These are phyloP conservation scores for Eucalyptus marginata DNA, from an alignment of 345 rosid species.

Conservation along the genomic window DNA sequence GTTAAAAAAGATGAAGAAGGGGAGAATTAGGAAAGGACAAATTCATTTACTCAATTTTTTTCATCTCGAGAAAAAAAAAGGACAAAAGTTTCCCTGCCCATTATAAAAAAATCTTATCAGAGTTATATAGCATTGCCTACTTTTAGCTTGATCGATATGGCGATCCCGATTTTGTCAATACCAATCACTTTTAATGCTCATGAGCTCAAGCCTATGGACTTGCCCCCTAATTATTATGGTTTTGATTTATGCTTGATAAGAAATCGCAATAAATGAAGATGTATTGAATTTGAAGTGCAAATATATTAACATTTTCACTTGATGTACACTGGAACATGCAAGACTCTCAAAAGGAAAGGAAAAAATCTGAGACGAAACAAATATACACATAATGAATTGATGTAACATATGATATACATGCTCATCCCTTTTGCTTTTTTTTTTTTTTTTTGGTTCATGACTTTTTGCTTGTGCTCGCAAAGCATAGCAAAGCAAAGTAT, in stretches of 20 bases:
- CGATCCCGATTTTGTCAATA: not conserved
- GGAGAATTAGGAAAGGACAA: no score
- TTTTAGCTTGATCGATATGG: not conserved
- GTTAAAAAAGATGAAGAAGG: no score
- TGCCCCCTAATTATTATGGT: no score
- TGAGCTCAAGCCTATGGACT: not conserved
- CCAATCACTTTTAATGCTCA: not conserved
- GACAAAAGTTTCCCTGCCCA: no score
- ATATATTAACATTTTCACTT: not conserved
- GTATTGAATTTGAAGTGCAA: not conserved
- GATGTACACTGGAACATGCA: not conserved
- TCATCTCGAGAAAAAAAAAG: no score
- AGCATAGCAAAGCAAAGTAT: no score
- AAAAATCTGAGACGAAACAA: no score
- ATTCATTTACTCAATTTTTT: no score
- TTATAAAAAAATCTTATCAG: no score
- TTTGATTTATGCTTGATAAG: no score
- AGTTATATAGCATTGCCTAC: not conserved
- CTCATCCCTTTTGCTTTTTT: not conserved
- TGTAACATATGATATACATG: not conserved
- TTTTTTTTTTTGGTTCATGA: no score
- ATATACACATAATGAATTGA: not conserved
- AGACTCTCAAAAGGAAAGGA: fast-evolving
- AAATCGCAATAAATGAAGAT: not conserved
- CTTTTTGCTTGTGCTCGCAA: no score